Conservation (phyloP, 208 protist species). For the Trypanosoma melophagium region DNA sequence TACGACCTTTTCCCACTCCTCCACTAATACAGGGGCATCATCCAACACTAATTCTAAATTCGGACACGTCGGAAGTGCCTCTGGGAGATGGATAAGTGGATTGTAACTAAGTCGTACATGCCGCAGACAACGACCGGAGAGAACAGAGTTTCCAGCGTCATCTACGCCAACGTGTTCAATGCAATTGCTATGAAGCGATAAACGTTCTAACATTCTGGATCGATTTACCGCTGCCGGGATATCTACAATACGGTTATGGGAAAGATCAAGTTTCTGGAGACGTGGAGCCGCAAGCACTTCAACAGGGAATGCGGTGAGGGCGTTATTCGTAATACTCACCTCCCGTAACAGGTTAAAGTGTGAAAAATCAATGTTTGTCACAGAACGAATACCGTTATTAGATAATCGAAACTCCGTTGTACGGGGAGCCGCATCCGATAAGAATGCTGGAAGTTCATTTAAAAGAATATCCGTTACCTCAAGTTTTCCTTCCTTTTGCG, state of each 20-base stretch:
- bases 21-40: constrained; percentile 59
- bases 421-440: constrained; percentile 25
- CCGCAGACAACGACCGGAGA: constrained; percentile 53
- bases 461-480: constrained; percentile 26
- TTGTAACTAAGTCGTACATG: constrained; percentile 73
- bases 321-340: constrained; percentile 58
- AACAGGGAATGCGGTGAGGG: constrained; percentile 53
- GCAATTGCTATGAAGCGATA: constrained; percentile 69
- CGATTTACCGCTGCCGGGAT: constrained; percentile 40
- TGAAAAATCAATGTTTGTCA: constrained; percentile 35
- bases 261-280: constrained; percentile 69
- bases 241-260: constrained; percentile 59
- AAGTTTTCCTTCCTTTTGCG: constrained; percentile 17
- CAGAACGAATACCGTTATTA: constrained; percentile 41
- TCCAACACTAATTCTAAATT: constrained; percentile 72
- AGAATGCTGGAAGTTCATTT: constrained; percentile 21
- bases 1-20: constrained; percentile 57
- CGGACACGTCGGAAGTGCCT: constrained; percentile 47
- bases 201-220: constrained; percentile 49
- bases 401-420: constrained; percentile 35
- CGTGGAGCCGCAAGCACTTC: constrained; percentile 56
- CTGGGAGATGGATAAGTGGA: constrained; percentile 54
- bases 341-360: constrained; percentile 51
- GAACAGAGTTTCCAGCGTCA: constrained; percentile 38
- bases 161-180: constrained; percentile 45